Percentiles rank a stretch among this genome's conserved stretches.
Conservation (phyloP, 805 yeast genomes). For the Starmerella kuoi region DNA sequence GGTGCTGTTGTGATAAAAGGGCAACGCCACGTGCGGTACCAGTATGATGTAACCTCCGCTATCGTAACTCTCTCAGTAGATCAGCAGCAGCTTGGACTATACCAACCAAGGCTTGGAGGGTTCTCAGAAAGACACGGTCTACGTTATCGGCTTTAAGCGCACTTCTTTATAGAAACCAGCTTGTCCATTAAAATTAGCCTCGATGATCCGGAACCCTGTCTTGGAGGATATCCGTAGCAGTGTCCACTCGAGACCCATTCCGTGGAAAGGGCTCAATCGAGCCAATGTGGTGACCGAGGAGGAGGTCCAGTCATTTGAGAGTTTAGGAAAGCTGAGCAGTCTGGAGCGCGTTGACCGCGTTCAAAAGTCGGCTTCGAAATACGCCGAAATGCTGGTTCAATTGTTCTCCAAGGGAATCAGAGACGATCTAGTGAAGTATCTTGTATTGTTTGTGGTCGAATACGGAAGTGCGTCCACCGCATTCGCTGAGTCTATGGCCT, state of each 20-base stretch:
- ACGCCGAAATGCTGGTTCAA: slow-evolving; percentile 43
- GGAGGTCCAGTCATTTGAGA: slow-evolving; percentile 52
- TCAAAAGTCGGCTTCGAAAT: slow-evolving; percentile 35
- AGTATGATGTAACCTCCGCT: no score
- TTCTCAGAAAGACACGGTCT: no score
- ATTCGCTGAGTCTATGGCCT: slow-evolving; percentile 32
- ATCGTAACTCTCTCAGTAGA: no score
- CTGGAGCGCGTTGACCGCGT: slow-evolving; percentile 28
- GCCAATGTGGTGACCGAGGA: slow-evolving; percentile 52
- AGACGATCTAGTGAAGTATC: slow-evolving; percentile 54
- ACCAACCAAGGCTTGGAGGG: no score
- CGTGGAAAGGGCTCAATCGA: slow-evolving; percentile 85
- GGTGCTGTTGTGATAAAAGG: no score
- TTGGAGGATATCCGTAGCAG: slow-evolving; percentile 35
- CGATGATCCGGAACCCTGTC: slow-evolving; percentile 21
- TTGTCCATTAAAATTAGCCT: no score
- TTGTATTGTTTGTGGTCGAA: slow-evolving; percentile 51
- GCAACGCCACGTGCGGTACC: no score
- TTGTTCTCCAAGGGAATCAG: slow-evolving; percentile 43
- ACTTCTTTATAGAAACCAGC: no score
- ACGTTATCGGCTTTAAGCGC: no score
- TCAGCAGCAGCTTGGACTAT: no score
- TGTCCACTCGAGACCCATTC: slow-evolving; percentile 67
- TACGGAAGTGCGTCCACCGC: slow-evolving; percentile 28
- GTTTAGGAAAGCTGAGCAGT: slow-evolving; percentile 37